These are phyloP conservation scores for Globisporangium ultimum DNA, from an alignment of 352 stramenopile genomes.

Conservation along the genomic window DNA sequence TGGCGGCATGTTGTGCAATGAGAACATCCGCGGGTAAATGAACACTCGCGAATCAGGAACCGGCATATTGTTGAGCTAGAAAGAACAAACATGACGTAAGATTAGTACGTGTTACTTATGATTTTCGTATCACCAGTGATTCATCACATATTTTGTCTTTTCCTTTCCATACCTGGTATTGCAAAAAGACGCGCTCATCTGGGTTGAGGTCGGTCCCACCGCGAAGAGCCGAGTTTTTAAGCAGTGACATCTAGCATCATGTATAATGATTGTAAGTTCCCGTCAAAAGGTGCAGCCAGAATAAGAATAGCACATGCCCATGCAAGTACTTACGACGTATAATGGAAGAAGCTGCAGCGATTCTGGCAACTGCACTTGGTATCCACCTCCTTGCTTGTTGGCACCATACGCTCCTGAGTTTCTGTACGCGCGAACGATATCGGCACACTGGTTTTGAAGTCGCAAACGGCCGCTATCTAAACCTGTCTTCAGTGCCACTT, in stretches of 20 bases:
- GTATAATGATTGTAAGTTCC: conserved; percentile 6
- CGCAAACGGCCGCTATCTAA: conserved; percentile 92
- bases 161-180: conserved; percentile 65
- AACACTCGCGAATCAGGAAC: conserved; percentile 90
- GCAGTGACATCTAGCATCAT: conserved; percentile 88
- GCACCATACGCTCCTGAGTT: conserved; percentile 70
- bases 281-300: not conserved
- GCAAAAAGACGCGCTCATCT: conserved; percentile 93
- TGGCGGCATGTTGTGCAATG: conserved; percentile 89
- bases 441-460: conserved; percentile 90
- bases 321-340: conserved; percentile 79
- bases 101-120: no score
- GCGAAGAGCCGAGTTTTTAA: conserved; percentile 97
- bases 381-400: conserved; percentile 59
- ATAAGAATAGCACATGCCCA: not conserved
- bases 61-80: conserved; percentile 93
- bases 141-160: conserved; percentile 3
- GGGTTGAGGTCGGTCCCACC: conserved; percentile 95
- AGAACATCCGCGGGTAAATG: conserved; percentile 97
- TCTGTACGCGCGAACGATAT: conserved; percentile 92
- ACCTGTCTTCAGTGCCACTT: conserved; percentile 92
- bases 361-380: conserved; percentile 85
- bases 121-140: no score
- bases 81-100: conserved; percentile 1
- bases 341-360: conserved; percentile 94